Base-by-base conservation (phyloP, 805 yeast species). In the Metschnikowia koreensis region DNA sequence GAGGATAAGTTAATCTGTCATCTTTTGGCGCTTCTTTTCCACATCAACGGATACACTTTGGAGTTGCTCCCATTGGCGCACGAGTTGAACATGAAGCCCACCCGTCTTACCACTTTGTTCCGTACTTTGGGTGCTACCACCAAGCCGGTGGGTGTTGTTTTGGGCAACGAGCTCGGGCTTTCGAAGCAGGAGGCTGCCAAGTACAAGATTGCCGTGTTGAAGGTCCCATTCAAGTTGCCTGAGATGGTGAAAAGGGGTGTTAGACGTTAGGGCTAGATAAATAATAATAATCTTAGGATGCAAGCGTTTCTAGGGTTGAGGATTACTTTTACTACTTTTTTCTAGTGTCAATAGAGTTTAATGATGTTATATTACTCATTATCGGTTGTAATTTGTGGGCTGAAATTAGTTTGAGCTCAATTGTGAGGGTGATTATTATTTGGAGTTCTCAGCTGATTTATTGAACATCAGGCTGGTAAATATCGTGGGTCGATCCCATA, bases 171-270 rank as follows among this genome's bases (percentile, higher is more conserved):
- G 3, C 79, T 83, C 57, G 87, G 86, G 31, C 76, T 87, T 53
- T 81, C 87, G 46, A 85, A 81, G 68, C 69, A 78, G 47, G 73
- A 78, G 49, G 84, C 84, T 12, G 67, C 81, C 9, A 77, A 82
- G 38, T 86, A 87, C 70, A 89, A 90, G 69, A 76, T 93, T 59
- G 98, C 97, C 2, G 70, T 81, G 15, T 79, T 94, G 68, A 84
- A 81, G 66, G 96, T 91, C 33, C 99, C 99, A 38, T 87, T 94
- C 72, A 85, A 83, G 66, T 75, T 89, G 47, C 99, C 99, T 7
- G 93, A 87, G 60, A 78, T 88, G 79, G 80, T 84, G 10, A 83
- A 84, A 74, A 78, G 88, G 63, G 83, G 83, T 11, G 11, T 13
- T 10, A 38, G 41, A 39, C 17, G 41, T 13, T 45, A 38, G 29